These are phyloP conservation scores for Ceratocystiopsis minuta DNA, from an alignment of 2,329 filamentous ascomycete species.

Conservation along the genomic window DNA sequence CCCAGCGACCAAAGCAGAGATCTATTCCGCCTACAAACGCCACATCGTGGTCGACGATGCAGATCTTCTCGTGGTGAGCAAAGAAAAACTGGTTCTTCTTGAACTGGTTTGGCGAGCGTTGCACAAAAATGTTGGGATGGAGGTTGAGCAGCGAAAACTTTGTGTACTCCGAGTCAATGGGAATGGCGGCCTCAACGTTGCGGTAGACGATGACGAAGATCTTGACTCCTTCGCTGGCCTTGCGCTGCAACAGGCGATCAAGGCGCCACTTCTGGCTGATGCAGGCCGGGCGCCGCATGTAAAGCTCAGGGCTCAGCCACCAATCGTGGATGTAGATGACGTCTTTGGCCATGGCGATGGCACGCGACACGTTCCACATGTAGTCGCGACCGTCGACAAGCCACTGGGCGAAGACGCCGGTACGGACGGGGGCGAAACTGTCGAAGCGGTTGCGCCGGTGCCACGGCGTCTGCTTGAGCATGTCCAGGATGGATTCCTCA, in stretches of 20 bases:
- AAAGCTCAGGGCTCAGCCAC: conserved; percentile 89
- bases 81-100: conserved; percentile 99
- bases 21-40: conserved; percentile 94
- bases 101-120: conserved; percentile 91
- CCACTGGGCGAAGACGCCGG: conserved; percentile 83
- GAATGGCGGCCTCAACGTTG: conserved; percentile 91
- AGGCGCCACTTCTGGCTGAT: conserved; percentile 98
- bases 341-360: conserved; percentile 91
- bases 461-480: conserved; percentile 73
- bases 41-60: conserved; percentile 86
- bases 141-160: conserved; percentile 91
- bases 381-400: conserved; percentile 92
- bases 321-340: conserved; percentile 99
- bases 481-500: conserved; percentile 76
- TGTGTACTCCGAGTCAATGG: conserved; percentile 95
- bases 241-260: conserved; percentile 79
- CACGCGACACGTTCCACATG: conserved; percentile 98
- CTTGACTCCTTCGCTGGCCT: conserved; percentile 89
- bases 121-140: conserved; percentile 90
- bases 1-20: conserved; percentile 93
- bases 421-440: conserved; percentile 81
- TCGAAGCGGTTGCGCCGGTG: conserved; percentile 68
- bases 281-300: conserved; percentile 80
- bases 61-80: conserved; percentile 97
- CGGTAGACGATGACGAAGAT: conserved; percentile 95